Conservation (phyloP, 2,329 filamentous ascomycete species). For the Arthrobotrys sinensis region DNA sequence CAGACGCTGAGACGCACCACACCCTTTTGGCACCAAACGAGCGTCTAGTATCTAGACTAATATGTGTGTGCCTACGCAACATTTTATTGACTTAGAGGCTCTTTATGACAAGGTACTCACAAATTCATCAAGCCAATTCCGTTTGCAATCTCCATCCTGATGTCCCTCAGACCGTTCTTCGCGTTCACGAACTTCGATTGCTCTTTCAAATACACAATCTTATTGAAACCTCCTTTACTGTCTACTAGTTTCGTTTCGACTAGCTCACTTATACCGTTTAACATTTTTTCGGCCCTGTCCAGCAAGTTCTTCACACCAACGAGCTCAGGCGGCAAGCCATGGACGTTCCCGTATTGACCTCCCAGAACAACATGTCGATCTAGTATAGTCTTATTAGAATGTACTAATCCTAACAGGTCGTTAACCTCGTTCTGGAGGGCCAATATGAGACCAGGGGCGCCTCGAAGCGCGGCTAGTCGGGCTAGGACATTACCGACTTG, state of each 20-base stretch:
- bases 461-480: neutral
- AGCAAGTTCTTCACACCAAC: constrained; percentile 10
- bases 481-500: neutral
- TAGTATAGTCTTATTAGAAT: neutral
- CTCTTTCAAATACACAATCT: constrained; percentile 13
- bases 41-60: no score
- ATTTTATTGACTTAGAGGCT: no score
- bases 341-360: constrained; percentile 3
- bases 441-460: neutral
- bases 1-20: no score
- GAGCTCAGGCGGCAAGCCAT: constrained; percentile 17
- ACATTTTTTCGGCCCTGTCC: neutral
- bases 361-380: constrained; percentile 5
- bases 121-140: constrained; percentile 29
- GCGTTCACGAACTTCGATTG: neutral
- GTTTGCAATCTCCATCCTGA: constrained; percentile 16
- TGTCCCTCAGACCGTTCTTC: neutral
- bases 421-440: constrained; percentile 25
- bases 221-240: constrained; percentile 3
- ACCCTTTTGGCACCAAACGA: no score
- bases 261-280: constrained; percentile 1
- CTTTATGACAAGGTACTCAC: neutral
- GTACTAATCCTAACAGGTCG: neutral
- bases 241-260: neutral
- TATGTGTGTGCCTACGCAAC: no score